Conservation (phyloP, 2,329 filamentous ascomycete genomes). For the Coniochaeta prunicola region DNA sequence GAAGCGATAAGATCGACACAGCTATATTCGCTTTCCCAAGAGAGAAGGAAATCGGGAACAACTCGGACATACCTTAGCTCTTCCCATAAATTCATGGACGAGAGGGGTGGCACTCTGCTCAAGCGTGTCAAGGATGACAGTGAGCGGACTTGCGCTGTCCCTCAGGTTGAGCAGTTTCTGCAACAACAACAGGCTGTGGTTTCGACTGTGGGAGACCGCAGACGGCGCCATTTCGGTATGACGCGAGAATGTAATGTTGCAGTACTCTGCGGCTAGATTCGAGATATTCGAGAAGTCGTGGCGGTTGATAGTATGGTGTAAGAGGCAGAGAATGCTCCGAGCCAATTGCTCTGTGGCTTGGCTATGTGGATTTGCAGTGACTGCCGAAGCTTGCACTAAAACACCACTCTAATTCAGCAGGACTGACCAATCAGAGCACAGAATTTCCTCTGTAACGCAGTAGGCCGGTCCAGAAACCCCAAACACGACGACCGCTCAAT, state of each 20-base stretch:
- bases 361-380: not conserved
- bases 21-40: not conserved
- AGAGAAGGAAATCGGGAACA: not conserved
- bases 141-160: slow-evolving; percentile 78
- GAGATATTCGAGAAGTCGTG: not conserved
- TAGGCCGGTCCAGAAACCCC: not conserved
- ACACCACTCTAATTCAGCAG: not conserved
- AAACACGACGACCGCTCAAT: not conserved
- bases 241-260: not conserved
- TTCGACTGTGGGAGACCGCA: slow-evolving; percentile 61
- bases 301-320: not conserved
- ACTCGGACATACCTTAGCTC: slow-evolving; percentile 57
- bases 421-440: not conserved
- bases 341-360: not conserved
- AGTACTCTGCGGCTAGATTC: not conserved
- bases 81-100: slow-evolving; percentile 63
- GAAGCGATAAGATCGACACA: not conserved
- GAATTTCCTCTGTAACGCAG: not conserved
- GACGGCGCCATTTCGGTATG: slow-evolving; percentile 42
- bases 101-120: slow-evolving; percentile 72
- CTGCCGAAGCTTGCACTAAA: not conserved
- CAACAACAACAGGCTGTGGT: slow-evolving; percentile 77
- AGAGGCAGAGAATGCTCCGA: not conserved
- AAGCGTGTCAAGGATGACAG: slow-evolving; percentile 74
- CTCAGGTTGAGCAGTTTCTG: slow-evolving; percentile 74